Evolutionary conservation across 768 basidiomycete genomes (phyloP), one percentile per base, ranked within the genome.

Genomic region (Lactifluus echinatus): DNA sequence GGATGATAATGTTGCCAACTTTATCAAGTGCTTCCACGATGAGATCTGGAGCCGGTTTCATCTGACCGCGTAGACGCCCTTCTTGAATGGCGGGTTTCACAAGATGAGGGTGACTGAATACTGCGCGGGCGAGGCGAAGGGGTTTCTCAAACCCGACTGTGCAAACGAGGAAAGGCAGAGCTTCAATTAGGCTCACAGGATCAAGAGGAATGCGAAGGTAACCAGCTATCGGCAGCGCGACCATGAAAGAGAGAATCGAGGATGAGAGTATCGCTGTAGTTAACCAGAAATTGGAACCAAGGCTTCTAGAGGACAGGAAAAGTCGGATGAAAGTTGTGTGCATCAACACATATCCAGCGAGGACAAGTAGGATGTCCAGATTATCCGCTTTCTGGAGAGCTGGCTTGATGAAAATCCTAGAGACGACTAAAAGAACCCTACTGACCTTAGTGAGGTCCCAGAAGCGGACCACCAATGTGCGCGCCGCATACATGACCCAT

Each of bases 121-220:
- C 89, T 2, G 93, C 87, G 12, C 85, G 79, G 2, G 93, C 94
- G 24, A 99, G 83, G 7, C 90, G 82, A 45, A 95, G 84, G 0
- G 94, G 95, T 70, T 99, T 98, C 73, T 99, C 96, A 70, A 98
- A 99, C 7, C 95, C 95, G 58, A 99, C 84, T 1, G 93, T 96
- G 70, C 95, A 95, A 34, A 99, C 94, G 47, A 98, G 76, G 83
- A 98, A 98, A 0, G 96, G 96, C 0, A 99, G 80, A 0, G 96
- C 95, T 70, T 99, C 96, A 10, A 90, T 92, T 50, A 99, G 78
- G 10, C 86, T 85, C 52, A 98, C 86, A 1, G 93, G 92, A 69
- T 98, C 94, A 64, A 99, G 85, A 19, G 85, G 87, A 57, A 99
- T 91, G 64, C 79, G 77, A 56, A 97, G 76, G 12, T 84, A 84